Evolutionary conservation across 2,329 filamentous ascomycete genomes (phyloP).

Genomic region (Didymellaceae sp.): DNA sequence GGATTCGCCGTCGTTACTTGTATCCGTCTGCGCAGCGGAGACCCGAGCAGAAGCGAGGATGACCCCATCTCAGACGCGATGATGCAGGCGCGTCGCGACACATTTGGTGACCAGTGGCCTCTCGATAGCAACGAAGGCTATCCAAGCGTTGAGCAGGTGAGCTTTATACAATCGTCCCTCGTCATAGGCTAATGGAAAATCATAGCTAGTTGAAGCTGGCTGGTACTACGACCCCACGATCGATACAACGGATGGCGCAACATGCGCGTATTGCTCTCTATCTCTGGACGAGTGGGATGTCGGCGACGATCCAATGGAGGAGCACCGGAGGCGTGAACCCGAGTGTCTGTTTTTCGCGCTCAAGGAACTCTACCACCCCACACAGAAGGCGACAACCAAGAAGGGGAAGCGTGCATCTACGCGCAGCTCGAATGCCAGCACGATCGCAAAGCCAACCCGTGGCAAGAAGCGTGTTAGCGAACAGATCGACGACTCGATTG

Average conservation of each 20-base stretch:
- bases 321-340: constrained; percentile 80
- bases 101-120: constrained; percentile 86
- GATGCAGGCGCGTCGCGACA: constrained; percentile 77
- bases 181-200: constrained; percentile 85
- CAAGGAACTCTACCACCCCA: constrained; percentile 59
- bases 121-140: constrained; percentile 65
- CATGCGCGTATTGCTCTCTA: constrained; percentile 87
- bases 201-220: constrained; percentile 86
- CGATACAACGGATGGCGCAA: constrained; percentile 87
- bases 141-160: constrained; percentile 69
- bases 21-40: constrained; percentile 66
- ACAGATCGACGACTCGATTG: constrained; percentile 17
- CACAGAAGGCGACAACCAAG: constrained; percentile 27
- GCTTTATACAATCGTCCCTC: constrained; percentile 39
- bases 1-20: constrained; percentile 77
- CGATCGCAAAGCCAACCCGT: constrained; percentile 22
- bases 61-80: constrained; percentile 77
- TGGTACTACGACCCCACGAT: constrained; percentile 90
- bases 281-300: constrained; percentile 95
- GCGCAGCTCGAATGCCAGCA: constrained; percentile 33
- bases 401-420: constrained; percentile 36
- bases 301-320: constrained; percentile 87
- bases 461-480: constrained; percentile 31
- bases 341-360: constrained; percentile 84
- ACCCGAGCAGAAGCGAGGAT: constrained; percentile 68